A percentile compares a stretch with the other conserved stretches of the same genome.
These are phyloP conservation scores for Exsudoporus frostii DNA, from an alignment of 768 basidiomycete species.

Conservation along the genomic window DNA sequence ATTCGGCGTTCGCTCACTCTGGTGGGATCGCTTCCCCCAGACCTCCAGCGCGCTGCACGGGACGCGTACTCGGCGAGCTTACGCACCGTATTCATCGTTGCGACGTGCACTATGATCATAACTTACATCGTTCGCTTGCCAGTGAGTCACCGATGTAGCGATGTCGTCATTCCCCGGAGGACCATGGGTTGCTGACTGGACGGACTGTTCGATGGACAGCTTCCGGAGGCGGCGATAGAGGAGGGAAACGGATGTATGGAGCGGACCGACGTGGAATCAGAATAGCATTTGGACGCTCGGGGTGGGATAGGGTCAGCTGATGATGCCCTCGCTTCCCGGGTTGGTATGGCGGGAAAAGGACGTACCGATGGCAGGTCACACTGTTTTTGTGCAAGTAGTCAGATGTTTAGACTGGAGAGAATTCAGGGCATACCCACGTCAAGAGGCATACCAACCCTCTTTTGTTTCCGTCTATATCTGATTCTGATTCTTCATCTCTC, in stretches of 20 bases:
- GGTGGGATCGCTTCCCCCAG: constrained; percentile 8
- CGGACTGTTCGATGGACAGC: background rate
- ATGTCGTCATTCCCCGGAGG: background rate
- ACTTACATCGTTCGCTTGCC: constrained; percentile 4
- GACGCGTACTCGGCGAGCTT: constrained; percentile 9
- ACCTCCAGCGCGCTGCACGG: constrained; percentile 9
- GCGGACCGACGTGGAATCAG: constrained; percentile 1
- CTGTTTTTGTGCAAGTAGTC: background rate
- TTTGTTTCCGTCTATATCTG: no score
- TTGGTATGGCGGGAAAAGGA: background rate
- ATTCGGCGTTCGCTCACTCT: constrained; percentile 14
- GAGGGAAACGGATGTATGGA: background rate
- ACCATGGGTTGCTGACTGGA: background rate
- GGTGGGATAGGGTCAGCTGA: background rate
- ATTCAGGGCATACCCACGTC: background rate
- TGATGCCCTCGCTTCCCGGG: no score
- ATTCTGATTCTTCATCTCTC: no score
- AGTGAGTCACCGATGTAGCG: background rate
- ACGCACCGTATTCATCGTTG: constrained; percentile 9
- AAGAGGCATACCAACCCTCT: background rate
- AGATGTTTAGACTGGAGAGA: background rate
- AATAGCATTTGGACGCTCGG: background rate
- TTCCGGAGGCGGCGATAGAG: background rate
- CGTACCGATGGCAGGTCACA: background rate
- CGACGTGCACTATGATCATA: constrained; percentile 1